Percentiles rank a stretch among this genome's conserved stretches.
Evolutionary conservation across 2,329 filamentous ascomycete species (phyloP).

Genomic region (Zopfia rhizophila): DNA sequence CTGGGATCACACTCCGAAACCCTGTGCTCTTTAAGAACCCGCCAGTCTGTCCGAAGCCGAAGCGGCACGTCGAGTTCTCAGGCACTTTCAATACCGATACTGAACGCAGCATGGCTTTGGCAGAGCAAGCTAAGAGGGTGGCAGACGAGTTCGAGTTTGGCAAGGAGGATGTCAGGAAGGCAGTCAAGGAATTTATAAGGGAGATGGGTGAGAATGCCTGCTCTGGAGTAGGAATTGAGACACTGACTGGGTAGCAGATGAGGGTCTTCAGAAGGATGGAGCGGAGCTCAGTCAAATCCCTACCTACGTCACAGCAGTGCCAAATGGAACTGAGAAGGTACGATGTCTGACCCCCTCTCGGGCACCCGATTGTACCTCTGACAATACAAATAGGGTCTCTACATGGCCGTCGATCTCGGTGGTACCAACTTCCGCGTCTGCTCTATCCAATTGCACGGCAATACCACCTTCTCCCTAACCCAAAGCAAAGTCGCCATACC

Average conservation of each 20-base stretch:
- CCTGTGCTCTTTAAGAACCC: constrained; percentile 37
- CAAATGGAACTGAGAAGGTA: constrained; percentile 98
- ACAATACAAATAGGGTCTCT: constrained; percentile 84
- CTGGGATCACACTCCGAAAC: constrained; percentile 35
- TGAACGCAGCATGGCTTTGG: constrained; percentile 60
- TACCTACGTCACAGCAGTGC: constrained; percentile 94
- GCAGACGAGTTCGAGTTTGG: constrained; percentile 87
- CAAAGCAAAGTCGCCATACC: constrained; percentile 94
- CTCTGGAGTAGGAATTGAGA: background rate
- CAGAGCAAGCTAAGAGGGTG: constrained; percentile 80
- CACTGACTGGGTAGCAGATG: constrained; percentile 62
- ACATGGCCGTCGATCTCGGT: constrained; percentile 96
- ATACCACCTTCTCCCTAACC: constrained; percentile 93
- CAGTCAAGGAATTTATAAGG: constrained; percentile 84
- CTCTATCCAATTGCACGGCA: constrained; percentile 91
- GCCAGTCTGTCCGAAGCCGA: constrained; percentile 40
- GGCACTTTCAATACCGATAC: constrained; percentile 44
- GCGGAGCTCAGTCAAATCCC: constrained; percentile 94
- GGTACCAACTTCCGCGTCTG: constrained; percentile 99
- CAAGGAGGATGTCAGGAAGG: constrained; percentile 79
- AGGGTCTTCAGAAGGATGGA: constrained; percentile 81
- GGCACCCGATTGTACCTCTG: constrained; percentile 92
- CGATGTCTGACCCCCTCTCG: constrained; percentile 76
- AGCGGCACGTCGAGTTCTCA: constrained; percentile 38
- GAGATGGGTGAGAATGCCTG: constrained; percentile 74